A percentile compares a stretch with the other conserved stretches of the same genome.
Conservation (phyloP, 352 stramenopile genomes). For the Phytophthora colocasiae region DNA sequence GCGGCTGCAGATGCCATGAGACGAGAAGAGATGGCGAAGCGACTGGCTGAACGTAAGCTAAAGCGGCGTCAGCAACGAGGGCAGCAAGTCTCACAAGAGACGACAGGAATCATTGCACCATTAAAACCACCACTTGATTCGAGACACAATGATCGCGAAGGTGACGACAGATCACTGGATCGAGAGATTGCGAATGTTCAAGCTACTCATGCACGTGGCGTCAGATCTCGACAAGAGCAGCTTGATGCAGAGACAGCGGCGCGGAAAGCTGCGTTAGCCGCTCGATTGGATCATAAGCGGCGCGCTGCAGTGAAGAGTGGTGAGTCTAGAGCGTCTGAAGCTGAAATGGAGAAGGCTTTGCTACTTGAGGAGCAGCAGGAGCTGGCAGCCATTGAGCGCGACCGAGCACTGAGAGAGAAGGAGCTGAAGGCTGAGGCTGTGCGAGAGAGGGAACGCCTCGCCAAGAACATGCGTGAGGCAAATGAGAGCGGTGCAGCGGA, state of each 20-base stretch:
- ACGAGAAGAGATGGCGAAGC: conserved; percentile 28
- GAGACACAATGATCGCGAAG: conserved; percentile 5
- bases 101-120: too few species aligned
- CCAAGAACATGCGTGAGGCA: conserved; percentile 26
- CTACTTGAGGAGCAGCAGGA: conserved; percentile 40
- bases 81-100: neutral
- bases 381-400: conserved; percentile 40
- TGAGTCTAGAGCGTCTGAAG: neutral
- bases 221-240: conserved; percentile 36
- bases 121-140: neutral
- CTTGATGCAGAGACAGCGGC: conserved; percentile 39
- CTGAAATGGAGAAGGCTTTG: conserved; percentile 27
- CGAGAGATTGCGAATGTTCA: conserved; percentile 42
- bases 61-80: conserved; percentile 15
- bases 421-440: conserved; percentile 35
- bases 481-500: conserved; percentile 31
- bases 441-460: conserved; percentile 37
- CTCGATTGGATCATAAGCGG: conserved; percentile 43
- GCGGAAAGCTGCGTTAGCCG: conserved; percentile 39
- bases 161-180: conserved; percentile 25
- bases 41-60: conserved; percentile 27
- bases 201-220: conserved; percentile 34
- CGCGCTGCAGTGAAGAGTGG: conserved; percentile 9
- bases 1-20: conserved; percentile 2
- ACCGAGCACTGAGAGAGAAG: conserved; percentile 22